Conservation (phyloP, 2,329 filamentous ascomycete genomes). For the Chaetomium globosum region DNA sequence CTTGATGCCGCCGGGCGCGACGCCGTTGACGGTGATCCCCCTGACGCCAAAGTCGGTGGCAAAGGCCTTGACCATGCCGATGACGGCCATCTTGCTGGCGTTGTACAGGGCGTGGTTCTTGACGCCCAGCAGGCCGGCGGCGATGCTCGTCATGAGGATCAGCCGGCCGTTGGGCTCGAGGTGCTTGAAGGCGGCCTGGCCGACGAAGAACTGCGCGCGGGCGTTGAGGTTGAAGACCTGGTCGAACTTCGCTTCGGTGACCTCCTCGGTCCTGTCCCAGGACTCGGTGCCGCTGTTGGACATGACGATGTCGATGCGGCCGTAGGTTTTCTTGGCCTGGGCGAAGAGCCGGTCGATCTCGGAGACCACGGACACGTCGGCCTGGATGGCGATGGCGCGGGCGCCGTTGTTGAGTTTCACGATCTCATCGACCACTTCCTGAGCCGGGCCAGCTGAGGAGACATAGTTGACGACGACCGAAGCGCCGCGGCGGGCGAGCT, state of each 20-base stretch:
- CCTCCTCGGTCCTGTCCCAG: conserved; percentile 70
- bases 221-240: conserved; percentile 72
- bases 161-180: conserved; percentile 70
- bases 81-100: conserved; percentile 71
- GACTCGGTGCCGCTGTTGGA: conserved; percentile 73
- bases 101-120: conserved; percentile 73
- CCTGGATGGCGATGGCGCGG: conserved; percentile 62
- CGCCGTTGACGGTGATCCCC: conserved; percentile 71
- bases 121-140: conserved; percentile 66
- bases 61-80: conserved; percentile 72
- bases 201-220: conserved; percentile 75
- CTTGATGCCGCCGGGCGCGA: conserved; percentile 73
- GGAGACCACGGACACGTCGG: conserved; percentile 64
- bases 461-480: conserved; percentile 70
- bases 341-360: conserved; percentile 66
- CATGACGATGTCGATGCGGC: conserved; percentile 70
- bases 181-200: conserved; percentile 72
- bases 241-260: conserved; percentile 71
- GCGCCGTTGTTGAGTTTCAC: conserved; percentile 54
- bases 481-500: conserved; percentile 66
- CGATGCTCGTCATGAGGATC: conserved; percentile 72
- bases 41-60: conserved; percentile 70
- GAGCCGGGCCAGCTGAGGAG: conserved; percentile 57
- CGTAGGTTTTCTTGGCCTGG: conserved; percentile 65
- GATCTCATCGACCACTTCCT: conserved; percentile 59